Conservation (phyloP, 2,329 filamentous ascomycete genomes). For the Pseudogymnoascus sp. region DNA sequence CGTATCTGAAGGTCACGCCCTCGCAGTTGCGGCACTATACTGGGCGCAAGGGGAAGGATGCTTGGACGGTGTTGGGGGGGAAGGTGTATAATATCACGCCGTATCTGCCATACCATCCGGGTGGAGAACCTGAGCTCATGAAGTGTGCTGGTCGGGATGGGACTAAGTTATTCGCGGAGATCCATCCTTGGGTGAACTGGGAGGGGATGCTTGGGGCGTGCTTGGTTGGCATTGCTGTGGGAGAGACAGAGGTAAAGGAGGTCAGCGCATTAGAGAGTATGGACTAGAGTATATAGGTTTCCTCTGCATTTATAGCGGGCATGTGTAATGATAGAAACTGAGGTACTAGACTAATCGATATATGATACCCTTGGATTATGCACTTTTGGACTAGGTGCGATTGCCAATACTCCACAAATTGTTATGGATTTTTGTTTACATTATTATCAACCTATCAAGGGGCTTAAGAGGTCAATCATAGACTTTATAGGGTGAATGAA, state of each 20-base stretch:
- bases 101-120: conserved; percentile 85
- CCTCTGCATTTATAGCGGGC: conserved; percentile 2
- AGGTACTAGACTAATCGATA: conserved; percentile 4
- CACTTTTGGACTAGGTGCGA: not conserved
- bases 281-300: conserved; percentile 38
- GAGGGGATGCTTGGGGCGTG: conserved; percentile 61
- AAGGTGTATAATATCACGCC: conserved; percentile 92
- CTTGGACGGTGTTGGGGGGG: conserved; percentile 84
- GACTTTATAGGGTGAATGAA: not conserved
- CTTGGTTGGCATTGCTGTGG: conserved; percentile 55
- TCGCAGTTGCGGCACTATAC: conserved; percentile 71
- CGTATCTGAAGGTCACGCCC: conserved; percentile 70
- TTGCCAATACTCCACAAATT: not conserved
- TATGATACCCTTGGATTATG: conserved; percentile 7
- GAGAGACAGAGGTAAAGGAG: conserved; percentile 27
- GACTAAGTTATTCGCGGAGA: conserved; percentile 56
- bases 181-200: conserved; percentile 67
- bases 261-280: conserved; percentile 49
- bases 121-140: conserved; percentile 68
- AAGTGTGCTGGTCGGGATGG: conserved; percentile 55
- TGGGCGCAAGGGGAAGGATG: conserved; percentile 75
- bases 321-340: conserved; percentile 2
- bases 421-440: not conserved
- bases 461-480: not conserved
- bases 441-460: not conserved